These are phyloP conservation scores for Geranium rotundifolium DNA, from an alignment of 345 rosid species.

Conservation along the genomic window DNA sequence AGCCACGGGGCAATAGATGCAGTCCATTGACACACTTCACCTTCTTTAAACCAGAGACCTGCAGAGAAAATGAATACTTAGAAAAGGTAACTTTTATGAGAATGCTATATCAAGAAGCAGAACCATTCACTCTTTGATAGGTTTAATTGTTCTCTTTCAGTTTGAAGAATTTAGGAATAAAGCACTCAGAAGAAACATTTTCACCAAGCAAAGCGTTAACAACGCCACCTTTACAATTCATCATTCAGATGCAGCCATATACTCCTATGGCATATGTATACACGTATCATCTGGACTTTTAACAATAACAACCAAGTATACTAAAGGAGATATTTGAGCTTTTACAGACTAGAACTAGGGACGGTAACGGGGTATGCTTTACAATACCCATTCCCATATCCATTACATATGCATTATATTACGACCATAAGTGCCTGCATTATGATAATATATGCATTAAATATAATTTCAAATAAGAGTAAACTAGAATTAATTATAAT, in stretches of 20 bases:
- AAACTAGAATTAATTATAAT: too few species aligned
- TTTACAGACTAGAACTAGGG: too few species aligned
- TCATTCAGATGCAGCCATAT: not conserved
- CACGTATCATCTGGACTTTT: too few species aligned
- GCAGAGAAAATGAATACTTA: conserved; percentile 11
- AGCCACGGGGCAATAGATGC: conserved; percentile 71
- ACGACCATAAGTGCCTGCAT: too few species aligned
- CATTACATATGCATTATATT: too few species aligned
- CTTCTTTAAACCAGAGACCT: conserved; percentile 91
- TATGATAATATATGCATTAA: too few species aligned
- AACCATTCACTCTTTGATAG: not conserved
- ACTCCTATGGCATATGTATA: not conserved
- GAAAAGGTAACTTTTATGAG: not conserved
- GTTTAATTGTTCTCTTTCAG: not conserved
- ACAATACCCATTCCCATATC: too few species aligned
- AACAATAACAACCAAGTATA: too few species aligned
- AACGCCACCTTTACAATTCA: not conserved
- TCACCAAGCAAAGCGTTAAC: not conserved
- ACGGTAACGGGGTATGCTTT: too few species aligned
- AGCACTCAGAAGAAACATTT: not conserved
- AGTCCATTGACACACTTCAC: conserved; percentile 73
- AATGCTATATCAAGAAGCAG: not conserved
- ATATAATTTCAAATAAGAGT: too few species aligned
- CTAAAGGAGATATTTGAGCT: too few species aligned
- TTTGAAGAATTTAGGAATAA: not conserved